Evolutionary conservation across 1,139 yeast genomes (phyloP), one percentile per base, ranked within the genome.

Genomic region (Schwanniomyces etchellsii): DNA sequence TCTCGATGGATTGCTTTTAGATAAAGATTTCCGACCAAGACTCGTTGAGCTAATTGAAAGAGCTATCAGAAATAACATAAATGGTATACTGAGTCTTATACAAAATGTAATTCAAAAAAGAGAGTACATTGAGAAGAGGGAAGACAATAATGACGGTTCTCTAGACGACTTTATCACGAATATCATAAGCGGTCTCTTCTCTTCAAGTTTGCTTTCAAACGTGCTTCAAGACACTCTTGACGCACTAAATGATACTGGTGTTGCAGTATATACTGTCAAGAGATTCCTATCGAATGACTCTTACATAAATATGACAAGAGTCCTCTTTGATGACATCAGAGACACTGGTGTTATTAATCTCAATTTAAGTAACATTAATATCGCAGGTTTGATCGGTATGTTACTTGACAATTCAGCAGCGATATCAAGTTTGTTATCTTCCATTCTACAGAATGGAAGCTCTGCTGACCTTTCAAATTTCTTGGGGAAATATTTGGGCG

Each of bases 171-270:
- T 67, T 35, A 46, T 51, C 20, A 47, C 49, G n/a, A 64, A 64
- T 39, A 30, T 59, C 10, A 48, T 51, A 12, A n/a, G 11, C 7
- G 7, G 14, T 7, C 6, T 11, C 14, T 7, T 13, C 14, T 52
- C 57, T 3, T 37, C 57, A 1, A 42, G 60, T 20, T 48, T 66
- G 35, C 41, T 48, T 18, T 62, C 70, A 2, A 34, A 46, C n/a
- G 18, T 55, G 4, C 51, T 64, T 29, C 44, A 44, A 21, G 36
- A 42, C 26, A 40, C 56, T 4, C 46, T 63, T 15, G 64, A 55
- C 31, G 66, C 71, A 4, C 56, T 67, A 35, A 67, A 67, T 45
- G 63, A 64, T 36, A 64, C 73, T 5, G 69, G 66, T 6, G 48
- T 67, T 31, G 57, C 57, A n/a, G 63, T 60, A 14, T 61, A 64